phyloP scores from a whole-genome alignment of 1,284 basidiomycete species.

The Xerocomus minutiporus region DNA sequence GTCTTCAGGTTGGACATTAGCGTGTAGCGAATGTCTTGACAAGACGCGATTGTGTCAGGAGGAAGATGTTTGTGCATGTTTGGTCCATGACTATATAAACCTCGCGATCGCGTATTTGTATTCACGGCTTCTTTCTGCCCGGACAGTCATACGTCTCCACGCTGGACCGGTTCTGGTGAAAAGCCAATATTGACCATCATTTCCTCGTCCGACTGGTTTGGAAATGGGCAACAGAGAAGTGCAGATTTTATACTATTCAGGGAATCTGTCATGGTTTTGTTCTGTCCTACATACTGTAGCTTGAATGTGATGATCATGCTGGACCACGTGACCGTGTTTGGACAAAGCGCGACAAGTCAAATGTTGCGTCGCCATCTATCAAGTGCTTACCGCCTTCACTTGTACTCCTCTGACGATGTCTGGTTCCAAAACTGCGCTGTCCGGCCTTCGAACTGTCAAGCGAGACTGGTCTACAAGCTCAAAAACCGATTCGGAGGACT shows the following conservation, averaged over 20 bases:
- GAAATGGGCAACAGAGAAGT: constrained; percentile 45
- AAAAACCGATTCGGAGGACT: constrained; percentile 31
- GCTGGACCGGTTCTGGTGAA: constrained; percentile 73
- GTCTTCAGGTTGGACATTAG: constrained; percentile 41
- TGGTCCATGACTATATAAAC: constrained; percentile 28
- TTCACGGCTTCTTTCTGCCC: constrained; percentile 64
- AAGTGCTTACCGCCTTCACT: not conserved
- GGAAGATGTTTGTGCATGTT: constrained; percentile 27
- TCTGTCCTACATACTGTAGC: constrained; percentile 29
- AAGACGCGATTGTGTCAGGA: constrained; percentile 15
- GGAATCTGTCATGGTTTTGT: constrained; percentile 33
- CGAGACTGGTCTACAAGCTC: constrained; percentile 44
- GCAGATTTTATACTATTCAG: constrained; percentile 24
- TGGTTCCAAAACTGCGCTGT: constrained; percentile 35
- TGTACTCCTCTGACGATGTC: constrained; percentile 28
- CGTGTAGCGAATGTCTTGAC: not conserved
- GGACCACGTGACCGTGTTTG: constrained; percentile 25
- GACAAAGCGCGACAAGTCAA: not conserved
- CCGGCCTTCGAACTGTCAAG: constrained; percentile 43
- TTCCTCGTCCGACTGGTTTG: constrained; percentile 46
- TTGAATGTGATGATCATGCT: not conserved
- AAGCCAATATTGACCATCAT: constrained; percentile 49
- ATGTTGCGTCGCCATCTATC: constrained; percentile 1
- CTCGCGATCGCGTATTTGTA: not conserved
- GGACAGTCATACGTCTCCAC: constrained; percentile 53